Evolutionary conservation across 2,329 filamentous ascomycete species (phyloP).

Genomic region (Pseudogymnoascus sp.): DNA sequence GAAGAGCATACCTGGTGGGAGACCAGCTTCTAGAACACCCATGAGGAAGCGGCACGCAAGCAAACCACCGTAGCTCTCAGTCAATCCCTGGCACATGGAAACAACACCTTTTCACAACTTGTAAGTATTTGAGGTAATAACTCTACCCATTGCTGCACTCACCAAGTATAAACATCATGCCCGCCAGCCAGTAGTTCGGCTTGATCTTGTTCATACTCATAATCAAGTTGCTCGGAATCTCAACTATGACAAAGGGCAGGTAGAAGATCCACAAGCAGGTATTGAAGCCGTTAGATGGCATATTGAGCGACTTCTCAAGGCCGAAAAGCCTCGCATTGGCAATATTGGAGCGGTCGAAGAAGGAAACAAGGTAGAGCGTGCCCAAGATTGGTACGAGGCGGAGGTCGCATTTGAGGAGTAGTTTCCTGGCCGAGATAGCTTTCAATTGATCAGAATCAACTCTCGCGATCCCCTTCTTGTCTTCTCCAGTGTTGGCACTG

Average conservation of each 20-base stretch:
- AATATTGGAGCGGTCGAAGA: slow-evolving; percentile 44
- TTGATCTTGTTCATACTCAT: slow-evolving; percentile 33
- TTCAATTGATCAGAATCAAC: slow-evolving; percentile 28
- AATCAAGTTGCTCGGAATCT: slow-evolving; percentile 40
- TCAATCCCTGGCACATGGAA: slow-evolving; percentile 36
- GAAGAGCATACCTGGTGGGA: slow-evolving; percentile 24
- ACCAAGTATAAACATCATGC: slow-evolving; percentile 36
- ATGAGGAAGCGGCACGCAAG: slow-evolving; percentile 21
- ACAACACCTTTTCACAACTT: slow-evolving; percentile 30
- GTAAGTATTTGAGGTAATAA: slow-evolving; percentile 11
- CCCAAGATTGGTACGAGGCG: slow-evolving; percentile 45
- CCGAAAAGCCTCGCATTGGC: slow-evolving; percentile 35
- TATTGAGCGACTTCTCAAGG: slow-evolving; percentile 30
- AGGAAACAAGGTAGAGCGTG: slow-evolving; percentile 47
- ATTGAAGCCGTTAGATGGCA: slow-evolving; percentile 36
- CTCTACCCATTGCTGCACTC: slow-evolving; percentile 11
- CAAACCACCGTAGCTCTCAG: slow-evolving; percentile 31
- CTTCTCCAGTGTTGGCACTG: background rate
- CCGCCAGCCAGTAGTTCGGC: slow-evolving; percentile 32
- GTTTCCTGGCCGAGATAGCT: slow-evolving; percentile 32
- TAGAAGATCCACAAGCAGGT: slow-evolving; percentile 37
- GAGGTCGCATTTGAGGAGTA: slow-evolving; percentile 17
- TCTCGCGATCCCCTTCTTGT: background rate
- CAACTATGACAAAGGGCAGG: slow-evolving; percentile 37
- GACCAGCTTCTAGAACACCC: slow-evolving; percentile 22